A percentile compares a stretch with the other conserved stretches of the same genome.
Conservation (phyloP, 192 early-diverging fungal genomes). For the Coemansia sp. region DNA sequence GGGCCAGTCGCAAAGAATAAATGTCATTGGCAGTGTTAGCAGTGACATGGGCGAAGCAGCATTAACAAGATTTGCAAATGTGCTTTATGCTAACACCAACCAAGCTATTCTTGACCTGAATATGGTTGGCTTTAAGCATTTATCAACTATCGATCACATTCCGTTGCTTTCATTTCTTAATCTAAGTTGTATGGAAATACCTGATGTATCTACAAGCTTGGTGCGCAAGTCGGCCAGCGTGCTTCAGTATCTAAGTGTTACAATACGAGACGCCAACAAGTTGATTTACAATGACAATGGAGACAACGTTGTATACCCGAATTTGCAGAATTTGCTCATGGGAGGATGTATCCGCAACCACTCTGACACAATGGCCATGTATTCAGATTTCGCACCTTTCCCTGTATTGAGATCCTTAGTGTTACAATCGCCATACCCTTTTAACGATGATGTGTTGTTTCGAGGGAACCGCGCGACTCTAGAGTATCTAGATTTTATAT, state of each 20-base stretch:
- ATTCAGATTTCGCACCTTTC: not conserved
- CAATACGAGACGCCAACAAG: not conserved
- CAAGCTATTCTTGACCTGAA: not conserved
- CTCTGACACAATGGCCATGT: not conserved
- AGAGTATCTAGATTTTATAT: not conserved
- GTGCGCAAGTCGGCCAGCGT: not conserved
- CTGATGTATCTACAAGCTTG: not conserved
- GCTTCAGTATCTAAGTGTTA: not conserved
- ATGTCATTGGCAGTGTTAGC: not conserved
- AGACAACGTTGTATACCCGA: not conserved
- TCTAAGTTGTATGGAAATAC: not conserved
- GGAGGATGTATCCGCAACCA: not conserved
- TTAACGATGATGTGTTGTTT: conserved; percentile 6
- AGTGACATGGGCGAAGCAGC: not conserved
- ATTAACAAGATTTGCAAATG: not conserved
- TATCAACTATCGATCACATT: not conserved
- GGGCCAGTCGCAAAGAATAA: not conserved
- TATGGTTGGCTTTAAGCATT: not conserved
- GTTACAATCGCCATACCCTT: not conserved
- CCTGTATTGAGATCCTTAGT: not conserved
- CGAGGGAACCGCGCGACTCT: not conserved
- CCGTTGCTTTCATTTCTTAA: not conserved
- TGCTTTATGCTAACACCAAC: not conserved
- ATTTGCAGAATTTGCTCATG: not conserved
- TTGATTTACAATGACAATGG: not conserved